Evolutionary conservation across 306 rosid genomes (phyloP).

Genomic region (Potentilla sterilis): DNA sequence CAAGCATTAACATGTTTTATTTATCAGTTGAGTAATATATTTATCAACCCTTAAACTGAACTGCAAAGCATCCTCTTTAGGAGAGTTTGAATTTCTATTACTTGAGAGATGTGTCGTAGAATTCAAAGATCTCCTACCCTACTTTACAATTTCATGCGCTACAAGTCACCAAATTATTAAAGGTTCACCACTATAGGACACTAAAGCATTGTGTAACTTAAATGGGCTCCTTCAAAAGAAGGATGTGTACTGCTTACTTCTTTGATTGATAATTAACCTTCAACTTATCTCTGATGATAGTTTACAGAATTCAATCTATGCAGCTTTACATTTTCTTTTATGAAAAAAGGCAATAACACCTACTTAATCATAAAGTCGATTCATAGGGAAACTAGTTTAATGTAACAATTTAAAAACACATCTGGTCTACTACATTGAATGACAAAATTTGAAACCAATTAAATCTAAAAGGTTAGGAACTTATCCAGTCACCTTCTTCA

Average conservation of each 20-base stretch:
- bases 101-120: background rate
- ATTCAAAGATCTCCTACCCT: background rate
- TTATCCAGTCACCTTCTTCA: background rate
- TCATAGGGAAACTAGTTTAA: background rate
- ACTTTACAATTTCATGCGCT: background rate
- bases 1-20: background rate
- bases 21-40: background rate
- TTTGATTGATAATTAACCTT: background rate
- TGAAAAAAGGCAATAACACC: background rate
- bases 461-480: background rate
- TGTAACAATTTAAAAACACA: background rate
- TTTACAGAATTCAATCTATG: background rate
- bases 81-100: conserved; percentile 5
- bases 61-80: background rate
- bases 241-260: background rate
- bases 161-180: background rate
- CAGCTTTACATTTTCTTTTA: background rate
- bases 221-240: background rate
- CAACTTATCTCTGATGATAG: background rate
- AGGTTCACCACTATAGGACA: background rate
- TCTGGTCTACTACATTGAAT: background rate
- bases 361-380: background rate
- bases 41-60: background rate
- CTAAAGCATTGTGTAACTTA: background rate
- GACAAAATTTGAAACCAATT: background rate